phyloP scores from a whole-genome alignment of 164 flowering plant genomes.

The Cinnamomum micranthum region DNA sequence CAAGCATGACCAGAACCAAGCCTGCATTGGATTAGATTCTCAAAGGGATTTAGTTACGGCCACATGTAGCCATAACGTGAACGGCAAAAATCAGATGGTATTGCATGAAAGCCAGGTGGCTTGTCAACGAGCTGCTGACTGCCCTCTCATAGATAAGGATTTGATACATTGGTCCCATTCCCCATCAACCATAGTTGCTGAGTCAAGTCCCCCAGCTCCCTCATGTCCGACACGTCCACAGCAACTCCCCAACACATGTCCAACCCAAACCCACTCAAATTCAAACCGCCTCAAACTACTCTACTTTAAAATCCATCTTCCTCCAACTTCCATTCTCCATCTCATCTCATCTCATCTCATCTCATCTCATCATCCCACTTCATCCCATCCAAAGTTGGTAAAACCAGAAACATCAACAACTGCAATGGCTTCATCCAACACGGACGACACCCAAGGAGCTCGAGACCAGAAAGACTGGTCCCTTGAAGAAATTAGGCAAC shows the following conservation, averaged over 20 bases:
- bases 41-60: too few species aligned
- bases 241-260: neutral
- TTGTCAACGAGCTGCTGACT: neutral
- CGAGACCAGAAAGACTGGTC: conserved; percentile 14
- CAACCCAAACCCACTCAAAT: neutral
- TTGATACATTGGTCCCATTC: neutral
- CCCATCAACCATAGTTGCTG: neutral
- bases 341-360: too few species aligned
- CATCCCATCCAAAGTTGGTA: neutral
- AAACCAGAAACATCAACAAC: neutral
- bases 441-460: neutral
- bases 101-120: too few species aligned
- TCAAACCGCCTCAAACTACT: neutral
- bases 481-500: conserved; percentile 34
- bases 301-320: neutral
- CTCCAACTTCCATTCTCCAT: neutral
- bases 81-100: too few species aligned
- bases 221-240: neutral
- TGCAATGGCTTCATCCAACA: neutral
- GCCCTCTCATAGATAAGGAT: neutral
- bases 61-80: too few species aligned
- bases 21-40: too few species aligned
- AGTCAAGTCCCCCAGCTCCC: neutral
- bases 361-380: too few species aligned
- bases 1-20: too few species aligned